A percentile compares a stretch with the other conserved stretches of the same genome.
phyloP scores from a whole-genome alignment of 768 basidiomycete species.

The Rubroboletus pulcherrimus region DNA sequence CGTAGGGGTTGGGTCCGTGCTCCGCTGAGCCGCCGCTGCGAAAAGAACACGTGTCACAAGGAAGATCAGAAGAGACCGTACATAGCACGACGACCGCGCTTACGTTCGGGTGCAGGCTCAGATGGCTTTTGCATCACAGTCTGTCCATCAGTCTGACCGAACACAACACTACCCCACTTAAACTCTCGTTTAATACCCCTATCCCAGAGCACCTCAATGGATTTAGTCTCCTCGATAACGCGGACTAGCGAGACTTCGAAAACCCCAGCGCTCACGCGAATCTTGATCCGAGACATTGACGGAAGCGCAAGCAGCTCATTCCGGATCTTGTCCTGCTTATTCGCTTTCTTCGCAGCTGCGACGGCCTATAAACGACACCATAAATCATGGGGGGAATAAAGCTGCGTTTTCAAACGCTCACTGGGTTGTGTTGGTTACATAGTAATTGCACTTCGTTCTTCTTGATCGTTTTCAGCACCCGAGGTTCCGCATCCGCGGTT shows the following conservation, averaged over 20 bases:
- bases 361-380: constrained; percentile 47
- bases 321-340: constrained; percentile 70
- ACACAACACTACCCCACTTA: constrained; percentile 78
- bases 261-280: constrained; percentile 78
- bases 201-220: constrained; percentile 83
- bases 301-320: constrained; percentile 68
- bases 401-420: constrained; percentile 37
- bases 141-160: constrained; percentile 67
- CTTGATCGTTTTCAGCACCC: constrained; percentile 62
- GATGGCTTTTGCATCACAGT: constrained; percentile 67
- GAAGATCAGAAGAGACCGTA: constrained; percentile 8
- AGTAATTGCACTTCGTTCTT: constrained; percentile 73
- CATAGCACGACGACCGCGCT: constrained; percentile 21
- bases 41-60: not conserved
- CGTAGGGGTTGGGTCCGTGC: constrained; percentile 10
- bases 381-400: not conserved
- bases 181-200: constrained; percentile 69
- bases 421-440: constrained; percentile 89
- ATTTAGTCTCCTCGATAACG: constrained; percentile 63
- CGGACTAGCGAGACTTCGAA: constrained; percentile 81
- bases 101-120: constrained; percentile 50
- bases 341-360: constrained; percentile 69
- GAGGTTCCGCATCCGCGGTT: constrained; percentile 13
- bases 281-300: constrained; percentile 72
- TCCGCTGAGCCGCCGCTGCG: constrained; percentile 18